Evolutionary conservation across 73 alveolate species (phyloP).

Genomic region (Paramecium tetraurelia): DNA sequence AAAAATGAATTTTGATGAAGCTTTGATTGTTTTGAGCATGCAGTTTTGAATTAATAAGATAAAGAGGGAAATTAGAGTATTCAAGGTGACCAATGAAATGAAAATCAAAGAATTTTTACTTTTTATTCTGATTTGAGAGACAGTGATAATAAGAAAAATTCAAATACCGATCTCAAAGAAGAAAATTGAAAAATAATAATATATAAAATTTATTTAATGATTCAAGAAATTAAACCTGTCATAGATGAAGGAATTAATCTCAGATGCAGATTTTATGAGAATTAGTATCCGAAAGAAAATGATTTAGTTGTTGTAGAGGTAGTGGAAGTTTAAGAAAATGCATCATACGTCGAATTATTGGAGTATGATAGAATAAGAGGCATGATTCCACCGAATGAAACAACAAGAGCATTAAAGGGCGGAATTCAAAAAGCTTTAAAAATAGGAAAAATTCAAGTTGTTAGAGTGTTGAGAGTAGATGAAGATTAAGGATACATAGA

Average conservation of each 20-base stretch:
- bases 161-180: neutral
- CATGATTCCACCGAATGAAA: conserved; percentile 82
- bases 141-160: neutral
- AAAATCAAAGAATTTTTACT: too few species aligned
- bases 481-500: conserved; percentile 87
- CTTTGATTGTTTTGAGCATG: too few species aligned
- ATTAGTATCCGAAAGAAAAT: conserved; percentile 83
- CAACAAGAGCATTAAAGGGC: conserved; percentile 82
- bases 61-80: neutral
- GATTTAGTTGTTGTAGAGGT: conserved; percentile 92
- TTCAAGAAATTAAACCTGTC: neutral
- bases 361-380: conserved; percentile 90
- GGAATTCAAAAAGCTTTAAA: conserved; percentile 79
- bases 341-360: conserved; percentile 87
- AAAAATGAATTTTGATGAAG: neutral
- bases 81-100: neutral
- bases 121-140: neutral
- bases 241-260: conserved; percentile 9
- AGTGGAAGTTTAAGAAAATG: conserved; percentile 75
- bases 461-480: conserved; percentile 87
- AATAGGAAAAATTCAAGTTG: conserved; percentile 87
- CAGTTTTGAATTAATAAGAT: too few species aligned
- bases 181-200: neutral
- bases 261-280: conserved; percentile 79
- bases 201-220: neutral